phyloP scores from a whole-genome alignment of 176 grass and related monocot species.

The Tillandsia leiboldiana region DNA sequence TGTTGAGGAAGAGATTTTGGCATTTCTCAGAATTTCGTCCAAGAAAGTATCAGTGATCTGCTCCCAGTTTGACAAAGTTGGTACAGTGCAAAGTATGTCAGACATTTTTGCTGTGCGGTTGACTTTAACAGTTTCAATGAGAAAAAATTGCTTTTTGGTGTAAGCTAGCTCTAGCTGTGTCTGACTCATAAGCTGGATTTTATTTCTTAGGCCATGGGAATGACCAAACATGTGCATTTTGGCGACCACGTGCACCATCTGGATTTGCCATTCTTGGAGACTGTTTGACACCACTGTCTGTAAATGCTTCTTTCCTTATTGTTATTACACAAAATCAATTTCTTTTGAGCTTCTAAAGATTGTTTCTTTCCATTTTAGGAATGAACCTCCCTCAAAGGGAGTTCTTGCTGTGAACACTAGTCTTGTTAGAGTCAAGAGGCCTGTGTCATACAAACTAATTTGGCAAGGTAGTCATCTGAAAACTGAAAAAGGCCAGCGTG shows the following conservation, averaged over 20 bases:
- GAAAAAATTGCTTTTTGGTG: too few relatives aligned
- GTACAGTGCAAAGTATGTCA: slow-evolving; percentile 48
- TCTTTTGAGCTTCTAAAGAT: slow-evolving; percentile 18
- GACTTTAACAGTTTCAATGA: neutral
- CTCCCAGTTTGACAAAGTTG: slow-evolving; percentile 84
- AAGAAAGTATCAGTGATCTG: slow-evolving; percentile 72
- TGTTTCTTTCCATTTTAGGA: slow-evolving; percentile 39
- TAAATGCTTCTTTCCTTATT: slow-evolving; percentile 24
- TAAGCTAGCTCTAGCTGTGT: too few relatives aligned
- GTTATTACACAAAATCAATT: slow-evolving; percentile 16
- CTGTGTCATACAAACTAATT: slow-evolving; percentile 80
- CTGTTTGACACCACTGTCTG: slow-evolving; percentile 75
- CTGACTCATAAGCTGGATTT: slow-evolving; percentile 4
- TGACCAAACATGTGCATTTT: slow-evolving; percentile 75
- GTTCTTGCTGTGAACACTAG: slow-evolving; percentile 95
- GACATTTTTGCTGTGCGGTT: slow-evolving; percentile 10
- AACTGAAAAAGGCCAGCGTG: slow-evolving; percentile 22
- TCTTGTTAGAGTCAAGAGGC: slow-evolving; percentile 78
- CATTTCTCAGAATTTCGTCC: slow-evolving; percentile 76
- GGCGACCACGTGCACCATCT: slow-evolving; percentile 92
- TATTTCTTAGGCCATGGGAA: slow-evolving; percentile 45
- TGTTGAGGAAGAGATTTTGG: slow-evolving; percentile 93
- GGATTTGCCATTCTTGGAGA: slow-evolving; percentile 92
- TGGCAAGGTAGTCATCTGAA: slow-evolving; percentile 42
- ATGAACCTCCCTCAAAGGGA: slow-evolving; percentile 75